phyloP scores from a whole-genome alignment of 73 alveolate species.

The Paraurostyla sp. region DNA sequence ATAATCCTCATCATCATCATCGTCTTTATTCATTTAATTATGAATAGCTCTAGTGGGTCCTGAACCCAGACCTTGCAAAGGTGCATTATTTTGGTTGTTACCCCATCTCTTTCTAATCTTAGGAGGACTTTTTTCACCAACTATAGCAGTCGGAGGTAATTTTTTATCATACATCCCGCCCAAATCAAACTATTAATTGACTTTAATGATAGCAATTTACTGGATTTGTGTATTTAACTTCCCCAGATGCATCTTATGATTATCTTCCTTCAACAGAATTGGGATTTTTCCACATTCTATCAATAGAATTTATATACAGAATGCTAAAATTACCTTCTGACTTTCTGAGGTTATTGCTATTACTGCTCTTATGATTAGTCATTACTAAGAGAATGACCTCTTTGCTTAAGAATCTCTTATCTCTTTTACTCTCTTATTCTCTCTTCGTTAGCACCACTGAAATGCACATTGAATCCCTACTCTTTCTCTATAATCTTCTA shows the following conservation, averaged over 20 bases:
- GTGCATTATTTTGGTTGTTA: background rate
- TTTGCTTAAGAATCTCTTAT: constrained; percentile 14
- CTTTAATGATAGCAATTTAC: background rate
- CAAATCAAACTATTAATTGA: constrained; percentile 48
- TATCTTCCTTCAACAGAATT: background rate
- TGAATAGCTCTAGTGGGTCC: constrained; percentile 21
- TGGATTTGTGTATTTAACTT: constrained; percentile 40
- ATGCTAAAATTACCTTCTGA: constrained; percentile 2
- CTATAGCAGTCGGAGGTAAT: background rate
- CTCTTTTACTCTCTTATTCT: constrained; percentile 69
- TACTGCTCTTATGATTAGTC: background rate
- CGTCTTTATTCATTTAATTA: background rate
- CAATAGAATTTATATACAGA: background rate
- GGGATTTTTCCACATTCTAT: constrained; percentile 57
- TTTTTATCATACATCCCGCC: background rate
- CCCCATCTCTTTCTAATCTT: constrained; percentile 41
- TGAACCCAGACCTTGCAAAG: too few species aligned
- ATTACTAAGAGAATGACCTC: constrained; percentile 7
- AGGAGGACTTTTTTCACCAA: constrained; percentile 11
- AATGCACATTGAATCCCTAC: constrained; percentile 81
- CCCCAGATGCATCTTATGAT: background rate
- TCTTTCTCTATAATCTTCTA: constrained; percentile 72
- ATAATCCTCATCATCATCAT: constrained; percentile 38
- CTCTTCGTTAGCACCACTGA: constrained; percentile 86
- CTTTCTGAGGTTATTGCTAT: background rate